phyloP scores from a whole-genome alignment of 129 eudicot species.

The Lonicera japonica region DNA sequence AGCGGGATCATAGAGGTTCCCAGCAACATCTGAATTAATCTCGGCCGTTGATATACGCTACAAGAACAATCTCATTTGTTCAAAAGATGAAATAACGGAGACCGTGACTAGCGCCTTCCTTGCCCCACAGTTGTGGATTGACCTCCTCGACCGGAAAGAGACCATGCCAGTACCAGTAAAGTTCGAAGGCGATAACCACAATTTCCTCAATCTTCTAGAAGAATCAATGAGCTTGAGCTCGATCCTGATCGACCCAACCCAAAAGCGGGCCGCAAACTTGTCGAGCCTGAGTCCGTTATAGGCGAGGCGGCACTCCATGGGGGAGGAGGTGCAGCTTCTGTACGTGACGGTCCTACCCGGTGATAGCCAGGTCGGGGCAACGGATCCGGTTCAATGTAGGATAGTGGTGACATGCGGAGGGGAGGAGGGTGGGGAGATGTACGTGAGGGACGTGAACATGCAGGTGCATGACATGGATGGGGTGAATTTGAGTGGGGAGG shows the following conservation, averaged over 20 bases:
- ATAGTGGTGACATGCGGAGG: slow-evolving; percentile 22
- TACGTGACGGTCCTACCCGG: slow-evolving; percentile 22
- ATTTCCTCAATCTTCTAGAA: background rate
- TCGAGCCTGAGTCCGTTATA: slow-evolving; percentile 26
- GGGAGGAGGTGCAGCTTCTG: slow-evolving; percentile 12
- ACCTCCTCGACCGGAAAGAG: slow-evolving; percentile 7
- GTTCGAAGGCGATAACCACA: slow-evolving; percentile 1
- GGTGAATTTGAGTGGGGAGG: slow-evolving; percentile 20
- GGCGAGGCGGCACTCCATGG: slow-evolving; percentile 21
- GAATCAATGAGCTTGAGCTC: slow-evolving; percentile 26
- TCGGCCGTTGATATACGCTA: slow-evolving; percentile 35
- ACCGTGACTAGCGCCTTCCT: slow-evolving; percentile 3
- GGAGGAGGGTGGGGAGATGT: slow-evolving; percentile 7
- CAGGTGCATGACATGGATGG: slow-evolving; percentile 14
- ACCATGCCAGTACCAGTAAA: background rate
- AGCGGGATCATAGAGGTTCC: background rate
- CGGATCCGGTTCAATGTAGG: slow-evolving; percentile 12
- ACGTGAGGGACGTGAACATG: slow-evolving; percentile 15
- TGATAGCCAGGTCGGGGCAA: background rate
- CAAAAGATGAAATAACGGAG: slow-evolving; percentile 19
- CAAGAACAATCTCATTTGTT: slow-evolving; percentile 13
- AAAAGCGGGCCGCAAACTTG: slow-evolving; percentile 22
- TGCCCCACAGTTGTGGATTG: slow-evolving; percentile 10
- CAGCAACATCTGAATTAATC: slow-evolving; percentile 10
- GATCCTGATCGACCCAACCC: slow-evolving; percentile 34